Conservation (phyloP, 495 filamentous ascomycete genomes). For the Jackrogersella multiformis region DNA sequence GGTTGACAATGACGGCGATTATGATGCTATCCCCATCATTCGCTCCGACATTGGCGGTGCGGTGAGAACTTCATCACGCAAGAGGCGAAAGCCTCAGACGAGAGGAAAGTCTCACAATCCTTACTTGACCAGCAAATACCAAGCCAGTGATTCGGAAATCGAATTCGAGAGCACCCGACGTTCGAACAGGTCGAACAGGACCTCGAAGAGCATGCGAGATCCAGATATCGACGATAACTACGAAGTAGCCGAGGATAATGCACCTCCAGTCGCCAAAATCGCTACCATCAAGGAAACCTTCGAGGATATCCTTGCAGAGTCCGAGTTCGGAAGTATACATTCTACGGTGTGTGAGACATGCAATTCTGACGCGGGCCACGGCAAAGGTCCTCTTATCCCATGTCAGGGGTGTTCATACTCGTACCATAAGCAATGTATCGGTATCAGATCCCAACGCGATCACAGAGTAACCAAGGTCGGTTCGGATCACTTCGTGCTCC, state of each 20-base stretch:
- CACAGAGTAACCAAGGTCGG: slow-evolving; percentile 94
- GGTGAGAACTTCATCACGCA: slow-evolving; percentile 21
- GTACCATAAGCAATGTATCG: slow-evolving; percentile 85
- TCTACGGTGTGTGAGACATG: slow-evolving; percentile 79
- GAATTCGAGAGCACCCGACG: slow-evolving; percentile 59
- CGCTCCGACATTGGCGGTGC: slow-evolving; percentile 52
- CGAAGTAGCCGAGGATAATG: slow-evolving; percentile 68
- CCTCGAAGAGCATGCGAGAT: slow-evolving; percentile 70
- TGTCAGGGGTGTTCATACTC: slow-evolving; percentile 91
- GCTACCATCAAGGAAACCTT: slow-evolving; percentile 76
- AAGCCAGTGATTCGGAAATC: slow-evolving; percentile 51
- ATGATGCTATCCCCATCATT: slow-evolving; percentile 44
- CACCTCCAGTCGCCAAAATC: slow-evolving; percentile 57
- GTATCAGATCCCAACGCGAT: slow-evolving; percentile 73
- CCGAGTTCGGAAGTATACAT: slow-evolving; percentile 74
- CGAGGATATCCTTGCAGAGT: slow-evolving; percentile 56
- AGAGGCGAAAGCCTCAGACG: slow-evolving; percentile 17
- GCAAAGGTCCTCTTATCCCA: slow-evolving; percentile 73
- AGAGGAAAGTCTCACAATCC: slow-evolving; percentile 15
- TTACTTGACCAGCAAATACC: neutral
- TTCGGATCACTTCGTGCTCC: slow-evolving; percentile 80
- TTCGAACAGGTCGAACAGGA: slow-evolving; percentile 60
- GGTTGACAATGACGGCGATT: slow-evolving; percentile 43
- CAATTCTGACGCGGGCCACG: slow-evolving; percentile 48
- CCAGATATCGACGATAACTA: slow-evolving; percentile 59